A percentile compares a stretch with the other conserved stretches of the same genome.
Conservation (phyloP, 345 rosid genomes). For the Barbarea vulgaris region DNA sequence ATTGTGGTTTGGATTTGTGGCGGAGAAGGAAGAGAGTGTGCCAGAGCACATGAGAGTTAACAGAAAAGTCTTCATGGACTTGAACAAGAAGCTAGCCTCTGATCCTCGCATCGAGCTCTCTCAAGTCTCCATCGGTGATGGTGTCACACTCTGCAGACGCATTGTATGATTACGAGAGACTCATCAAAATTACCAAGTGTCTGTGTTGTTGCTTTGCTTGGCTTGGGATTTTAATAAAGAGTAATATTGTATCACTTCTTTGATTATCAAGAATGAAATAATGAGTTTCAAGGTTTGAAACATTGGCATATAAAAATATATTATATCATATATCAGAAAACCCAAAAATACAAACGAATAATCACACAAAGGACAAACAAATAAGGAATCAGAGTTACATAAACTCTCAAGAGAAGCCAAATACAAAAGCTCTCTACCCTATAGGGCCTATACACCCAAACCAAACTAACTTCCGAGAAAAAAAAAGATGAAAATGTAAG, state of each 20-base stretch:
- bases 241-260: too few relatives aligned
- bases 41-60: constrained; percentile 33
- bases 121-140: constrained; percentile 66
- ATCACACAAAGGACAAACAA: constrained; percentile 38
- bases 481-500: constrained; percentile 18
- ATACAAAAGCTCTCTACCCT: constrained; percentile 27
- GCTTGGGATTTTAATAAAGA: background rate
- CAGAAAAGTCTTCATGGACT: constrained; percentile 38
- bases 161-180: constrained; percentile 25
- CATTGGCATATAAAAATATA: background rate
- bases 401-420: constrained; percentile 25
- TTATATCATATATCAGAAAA: constrained; percentile 22
- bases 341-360: constrained; percentile 25
- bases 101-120: constrained; percentile 63
- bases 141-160: constrained; percentile 65
- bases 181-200: background rate
- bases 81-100: constrained; percentile 52
- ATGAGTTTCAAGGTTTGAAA: background rate
- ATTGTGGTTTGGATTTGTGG: constrained; percentile 49
- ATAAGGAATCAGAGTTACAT: constrained; percentile 28
- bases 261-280: background rate
- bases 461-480: constrained; percentile 30
- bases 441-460: constrained; percentile 40
- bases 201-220: background rate
- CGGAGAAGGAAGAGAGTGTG: constrained; percentile 32